Conservation (phyloP, 441 rosid species). For the Populus hybrid region DNA sequence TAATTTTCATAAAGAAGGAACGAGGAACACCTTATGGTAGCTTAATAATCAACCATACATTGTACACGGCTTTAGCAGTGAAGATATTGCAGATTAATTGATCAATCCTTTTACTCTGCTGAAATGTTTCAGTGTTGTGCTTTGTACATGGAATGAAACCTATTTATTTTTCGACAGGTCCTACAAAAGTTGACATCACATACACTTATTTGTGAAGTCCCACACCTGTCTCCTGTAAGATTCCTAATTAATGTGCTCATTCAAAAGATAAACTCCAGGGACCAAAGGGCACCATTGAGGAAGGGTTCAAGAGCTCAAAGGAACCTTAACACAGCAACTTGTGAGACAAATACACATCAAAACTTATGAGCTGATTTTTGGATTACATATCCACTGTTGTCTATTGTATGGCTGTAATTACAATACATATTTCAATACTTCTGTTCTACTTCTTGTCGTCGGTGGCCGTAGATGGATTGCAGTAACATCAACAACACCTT, state of each 20-base stretch:
- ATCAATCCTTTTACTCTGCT: no score
- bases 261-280: not conserved
- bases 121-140: no score
- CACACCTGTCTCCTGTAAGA: conserved; percentile 1
- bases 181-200: not conserved
- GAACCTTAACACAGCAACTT: conserved; percentile 8
- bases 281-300: not conserved
- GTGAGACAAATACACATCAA: not conserved
- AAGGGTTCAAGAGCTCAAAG: not conserved
- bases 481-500: not conserved
- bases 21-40: no score
- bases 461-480: not conserved
- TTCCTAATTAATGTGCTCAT: conserved; percentile 4
- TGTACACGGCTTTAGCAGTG: no score
- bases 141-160: not conserved
- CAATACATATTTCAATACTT: not conserved
- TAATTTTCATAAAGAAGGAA: no score
- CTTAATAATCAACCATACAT: no score
- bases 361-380: not conserved
- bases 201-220: not conserved
- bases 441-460: not conserved
- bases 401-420: conserved; percentile 5
- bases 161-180: not conserved
- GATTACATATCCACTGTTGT: conserved; percentile 7
- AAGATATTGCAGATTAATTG: no score